A percentile compares a stretch with the other conserved stretches of the same genome.
Evolutionary conservation across 177 flowering plant species (phyloP).

Genomic region (Vitis hybrid): DNA sequence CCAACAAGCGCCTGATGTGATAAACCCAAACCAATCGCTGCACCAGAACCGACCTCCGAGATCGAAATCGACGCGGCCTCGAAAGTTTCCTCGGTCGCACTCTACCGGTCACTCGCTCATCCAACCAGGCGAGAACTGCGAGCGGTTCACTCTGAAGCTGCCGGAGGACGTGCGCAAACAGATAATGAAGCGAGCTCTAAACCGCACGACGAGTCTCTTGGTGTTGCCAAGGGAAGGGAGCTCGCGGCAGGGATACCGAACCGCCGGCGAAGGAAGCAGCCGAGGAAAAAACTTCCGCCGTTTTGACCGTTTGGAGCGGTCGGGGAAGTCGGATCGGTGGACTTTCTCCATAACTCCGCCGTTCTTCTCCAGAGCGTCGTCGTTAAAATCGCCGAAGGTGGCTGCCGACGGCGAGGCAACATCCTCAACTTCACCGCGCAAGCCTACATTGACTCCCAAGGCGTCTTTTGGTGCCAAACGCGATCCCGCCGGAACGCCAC

Average conservation of each 20-base stretch:
- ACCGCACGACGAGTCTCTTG: conserved; percentile 41
- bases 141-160: conserved; percentile 68
- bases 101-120: conserved; percentile 83
- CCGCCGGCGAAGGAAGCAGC: conserved; percentile 35
- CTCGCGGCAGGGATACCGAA: conserved; percentile 30
- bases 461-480: no score
- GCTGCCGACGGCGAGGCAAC: conserved; percentile 18
- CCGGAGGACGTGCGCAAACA: conserved; percentile 60
- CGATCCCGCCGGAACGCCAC: no score
- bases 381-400: conserved; percentile 21
- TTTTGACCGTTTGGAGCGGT: conserved; percentile 25
- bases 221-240: conserved; percentile 31
- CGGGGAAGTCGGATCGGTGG: conserved; percentile 54
- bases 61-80: conserved; percentile 5
- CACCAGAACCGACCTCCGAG: conserved; percentile 22
- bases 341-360: conserved; percentile 41
- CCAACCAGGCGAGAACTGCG: conserved; percentile 62
- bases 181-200: conserved; percentile 37
- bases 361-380: conserved; percentile 24
- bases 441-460: no score
- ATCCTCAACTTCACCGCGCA: no score
- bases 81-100: conserved; percentile 45
- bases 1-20: background rate
- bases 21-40: background rate
- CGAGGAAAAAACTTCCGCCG: conserved; percentile 19